Percentiles rank a stretch among this genome's conserved stretches.
Evolutionary conservation across 2,329 filamentous ascomycete genomes (phyloP).

Genomic region (Ustulina deusta): DNA sequence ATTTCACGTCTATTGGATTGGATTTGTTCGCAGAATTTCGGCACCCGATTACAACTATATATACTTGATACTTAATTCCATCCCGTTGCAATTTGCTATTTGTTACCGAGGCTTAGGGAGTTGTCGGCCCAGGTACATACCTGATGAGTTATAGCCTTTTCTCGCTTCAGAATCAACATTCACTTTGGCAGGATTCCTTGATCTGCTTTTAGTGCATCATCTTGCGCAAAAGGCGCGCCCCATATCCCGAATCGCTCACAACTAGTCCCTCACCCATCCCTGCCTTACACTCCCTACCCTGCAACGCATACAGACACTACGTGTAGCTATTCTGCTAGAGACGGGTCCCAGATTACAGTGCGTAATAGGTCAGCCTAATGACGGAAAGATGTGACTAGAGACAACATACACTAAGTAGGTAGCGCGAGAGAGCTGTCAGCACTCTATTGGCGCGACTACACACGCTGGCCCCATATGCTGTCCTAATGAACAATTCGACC

Average conservation of each 20-base stretch:
- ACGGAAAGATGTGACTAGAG: constrained; percentile 5
- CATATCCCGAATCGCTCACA: constrained; percentile 4
- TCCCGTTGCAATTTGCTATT: not conserved
- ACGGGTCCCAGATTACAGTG: constrained; percentile 7
- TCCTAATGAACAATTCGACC: not conserved
- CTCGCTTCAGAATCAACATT: not conserved
- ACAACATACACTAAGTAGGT: not conserved
- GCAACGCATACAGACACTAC: not conserved
- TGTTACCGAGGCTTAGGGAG: not conserved
- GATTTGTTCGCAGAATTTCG: not conserved
- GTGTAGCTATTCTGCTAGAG: not conserved
- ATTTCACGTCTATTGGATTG: not conserved
- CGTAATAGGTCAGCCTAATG: constrained; percentile 6
- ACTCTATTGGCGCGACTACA: constrained; percentile 32
- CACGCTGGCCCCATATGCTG: not conserved
- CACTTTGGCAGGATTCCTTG: not conserved
- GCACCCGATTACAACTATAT: not conserved
- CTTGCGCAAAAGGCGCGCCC: not conserved
- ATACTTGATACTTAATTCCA: not conserved
- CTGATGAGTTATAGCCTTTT: not conserved
- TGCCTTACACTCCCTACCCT: not conserved
- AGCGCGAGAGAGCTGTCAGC: constrained; percentile 23
- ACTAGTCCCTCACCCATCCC: not conserved
- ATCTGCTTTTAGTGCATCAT: not conserved
- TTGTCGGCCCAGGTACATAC: not conserved